Evolutionary conservation across 352 stramenopile genomes (phyloP).

Genomic region (Phytophthora boehmeriae): DNA sequence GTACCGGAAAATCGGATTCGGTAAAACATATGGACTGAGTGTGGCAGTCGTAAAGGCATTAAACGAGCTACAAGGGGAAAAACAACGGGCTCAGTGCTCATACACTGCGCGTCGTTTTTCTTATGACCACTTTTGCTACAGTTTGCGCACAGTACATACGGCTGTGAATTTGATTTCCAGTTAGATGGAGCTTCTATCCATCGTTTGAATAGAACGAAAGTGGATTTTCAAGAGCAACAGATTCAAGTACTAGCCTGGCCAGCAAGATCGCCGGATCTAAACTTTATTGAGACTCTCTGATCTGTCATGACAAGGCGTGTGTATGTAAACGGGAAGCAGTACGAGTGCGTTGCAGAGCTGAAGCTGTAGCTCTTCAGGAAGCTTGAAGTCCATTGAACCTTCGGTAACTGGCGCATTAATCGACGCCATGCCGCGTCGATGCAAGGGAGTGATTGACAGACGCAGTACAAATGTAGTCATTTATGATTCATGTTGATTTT

Average conservation of each 20-base stretch:
- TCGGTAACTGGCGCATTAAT: background rate
- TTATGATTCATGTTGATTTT: too few relatives aligned
- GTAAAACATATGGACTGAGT: too few relatives aligned
- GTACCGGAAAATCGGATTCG: too few relatives aligned
- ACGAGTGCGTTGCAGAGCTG: conserved; percentile 3
- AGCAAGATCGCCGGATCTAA: background rate
- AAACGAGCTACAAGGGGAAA: too few relatives aligned
- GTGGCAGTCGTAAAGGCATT: too few relatives aligned
- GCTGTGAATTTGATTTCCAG: conserved; percentile 11
- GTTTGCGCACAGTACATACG: conserved; percentile 25
- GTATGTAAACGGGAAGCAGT: conserved; percentile 22
- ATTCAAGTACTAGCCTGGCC: background rate
- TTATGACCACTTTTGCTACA: too few relatives aligned
- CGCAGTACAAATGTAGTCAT: conserved; percentile 2
- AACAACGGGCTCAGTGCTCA: too few relatives aligned
- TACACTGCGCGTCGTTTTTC: too few relatives aligned
- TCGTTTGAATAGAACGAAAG: background rate
- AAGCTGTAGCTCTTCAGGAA: background rate
- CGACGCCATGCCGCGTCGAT: conserved; percentile 3
- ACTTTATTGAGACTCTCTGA: background rate
- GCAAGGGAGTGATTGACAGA: conserved; percentile 14
- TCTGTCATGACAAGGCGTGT: conserved; percentile 13
- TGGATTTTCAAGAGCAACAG: background rate
- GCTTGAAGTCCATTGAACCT: background rate
- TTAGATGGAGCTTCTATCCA: background rate